Base-by-base conservation (phyloP, 2,329 filamentous ascomycete species). In the Paraphoma sp. region DNA sequence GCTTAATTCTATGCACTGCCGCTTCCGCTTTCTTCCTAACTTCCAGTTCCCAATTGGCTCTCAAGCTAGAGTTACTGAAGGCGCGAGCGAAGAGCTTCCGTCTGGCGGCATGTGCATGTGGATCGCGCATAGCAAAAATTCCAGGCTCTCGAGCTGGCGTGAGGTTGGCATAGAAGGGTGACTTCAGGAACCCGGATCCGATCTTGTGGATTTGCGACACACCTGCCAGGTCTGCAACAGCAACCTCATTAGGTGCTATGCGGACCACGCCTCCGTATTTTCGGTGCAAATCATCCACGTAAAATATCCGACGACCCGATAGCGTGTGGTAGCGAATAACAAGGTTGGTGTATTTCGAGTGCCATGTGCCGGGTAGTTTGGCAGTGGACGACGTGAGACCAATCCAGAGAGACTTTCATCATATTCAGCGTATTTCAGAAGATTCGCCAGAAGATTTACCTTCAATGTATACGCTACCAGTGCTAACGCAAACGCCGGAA, bases 151-250 rank as follows among this genome's bases (percentile, higher is more conserved):
- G 68, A 42, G 65, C 62, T 4, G 64, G 66, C n/a, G 63, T 62
- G 8, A 69, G 45, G 4, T 57, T 56, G 23, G 60, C 38, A 55
- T 82, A 82, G 71, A 75, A 81, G 4, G 69, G 57, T 1, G 71
- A 74, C 58, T 82, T 82, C 6, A 71, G 59, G 48, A 79, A 81
- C 7, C 75, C 75, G 16, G 74, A 73, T 1, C 78, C 78, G 6
- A 78, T 73, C 47, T 67, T 70, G 47, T 74, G 70, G 17, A 74
- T 72, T 17, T 71, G 62, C 31, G 63, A 59, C n/a, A 67, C 65
- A 29, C 61, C 70, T 38, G 54, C 41, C 6, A 63, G 44, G 23
- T 69, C 67, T 10, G 64, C 48, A 29, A 70, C 45, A 10, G 55
- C 64, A 12, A 71, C 67, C 48, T 73, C 66, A 16, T 54, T 57